These are phyloP conservation scores for Geoglossum cookeanum DNA, from an alignment of 2,329 filamentous ascomycete genomes.

Conservation along the genomic window DNA sequence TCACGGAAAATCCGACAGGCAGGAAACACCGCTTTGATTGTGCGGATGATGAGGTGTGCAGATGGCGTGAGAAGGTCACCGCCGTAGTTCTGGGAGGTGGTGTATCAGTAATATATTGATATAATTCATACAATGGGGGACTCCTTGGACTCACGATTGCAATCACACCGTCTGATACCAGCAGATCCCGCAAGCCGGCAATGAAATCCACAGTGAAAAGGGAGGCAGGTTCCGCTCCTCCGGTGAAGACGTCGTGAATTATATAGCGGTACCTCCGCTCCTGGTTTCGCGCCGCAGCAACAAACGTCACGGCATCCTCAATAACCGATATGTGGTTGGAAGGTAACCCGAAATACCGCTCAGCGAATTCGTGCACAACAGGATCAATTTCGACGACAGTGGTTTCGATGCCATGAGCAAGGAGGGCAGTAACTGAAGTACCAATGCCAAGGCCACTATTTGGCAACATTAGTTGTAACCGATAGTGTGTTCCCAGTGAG, in stretches of 20 bases:
- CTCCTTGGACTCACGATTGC: constrained; percentile 50
- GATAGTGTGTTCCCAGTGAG: not conserved
- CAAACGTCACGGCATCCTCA: constrained; percentile 60
- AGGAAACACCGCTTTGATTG: constrained; percentile 68
- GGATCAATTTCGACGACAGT: constrained; percentile 93
- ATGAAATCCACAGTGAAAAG: constrained; percentile 83
- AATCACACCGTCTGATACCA: constrained; percentile 63
- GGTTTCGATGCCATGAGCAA: constrained; percentile 75
- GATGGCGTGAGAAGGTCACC: constrained; percentile 66
- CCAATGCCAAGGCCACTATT: constrained; percentile 73
- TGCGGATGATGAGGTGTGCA: constrained; percentile 60
- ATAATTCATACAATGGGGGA: not conserved
- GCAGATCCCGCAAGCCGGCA: constrained; percentile 44
- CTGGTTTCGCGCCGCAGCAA: constrained; percentile 28
- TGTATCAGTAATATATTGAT: constrained; percentile 4
- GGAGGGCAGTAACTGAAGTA: constrained; percentile 70
- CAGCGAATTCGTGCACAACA: constrained; percentile 65
- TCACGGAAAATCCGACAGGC: constrained; percentile 84
- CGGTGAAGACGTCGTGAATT: constrained; percentile 93
- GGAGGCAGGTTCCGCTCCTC: constrained; percentile 72
- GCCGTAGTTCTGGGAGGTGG: constrained; percentile 58
- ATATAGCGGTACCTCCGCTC: constrained; percentile 62
- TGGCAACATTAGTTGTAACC: constrained; percentile 7
- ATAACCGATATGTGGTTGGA: constrained; percentile 62
- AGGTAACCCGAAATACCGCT: constrained; percentile 64